Percentiles rank a stretch among this genome's conserved stretches.
Conservation (phyloP, 225 moss, liverwort and hornwort genomes). For the Rhytidiadelphus loreus region DNA sequence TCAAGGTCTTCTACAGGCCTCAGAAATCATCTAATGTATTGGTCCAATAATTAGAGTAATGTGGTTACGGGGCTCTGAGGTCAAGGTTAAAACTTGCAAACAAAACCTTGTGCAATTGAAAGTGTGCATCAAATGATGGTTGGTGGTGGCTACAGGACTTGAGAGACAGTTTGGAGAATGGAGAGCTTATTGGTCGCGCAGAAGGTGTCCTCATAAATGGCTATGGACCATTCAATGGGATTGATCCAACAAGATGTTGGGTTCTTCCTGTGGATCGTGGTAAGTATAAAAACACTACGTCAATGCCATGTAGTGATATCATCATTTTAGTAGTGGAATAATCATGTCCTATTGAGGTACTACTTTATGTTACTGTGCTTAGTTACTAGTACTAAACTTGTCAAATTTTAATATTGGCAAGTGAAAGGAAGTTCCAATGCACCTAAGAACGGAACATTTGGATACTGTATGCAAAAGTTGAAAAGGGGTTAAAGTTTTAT, state of each 20-base stretch:
- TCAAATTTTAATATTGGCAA: not conserved
- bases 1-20: no score
- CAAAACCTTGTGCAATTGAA: not conserved
- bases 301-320: not conserved
- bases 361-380: fast-evolving
- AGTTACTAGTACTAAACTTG: fast-evolving
- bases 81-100: not conserved
- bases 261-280: constrained; percentile 36
- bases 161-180: constrained; percentile 11
- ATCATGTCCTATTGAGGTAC: not conserved
- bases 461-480: fast-evolving
- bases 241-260: constrained; percentile 22
- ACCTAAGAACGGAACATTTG: fast-evolving
- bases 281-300: not conserved
- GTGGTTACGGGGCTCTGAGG: fast-evolving
- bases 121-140: not conserved
- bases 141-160: constrained; percentile 4
- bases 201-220: constrained; percentile 47
- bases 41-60: not conserved
- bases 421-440: fast-evolving
- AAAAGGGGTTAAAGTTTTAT: not conserved
- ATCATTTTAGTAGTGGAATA: not conserved
- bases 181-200: constrained; percentile 21
- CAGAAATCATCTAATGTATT: no score
- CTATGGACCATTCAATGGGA: constrained; percentile 34